Evolutionary conservation across 495 filamentous ascomycete genomes (phyloP), one percentile per base, ranked within the genome.

Genomic region (Penicillium coprophilum): DNA sequence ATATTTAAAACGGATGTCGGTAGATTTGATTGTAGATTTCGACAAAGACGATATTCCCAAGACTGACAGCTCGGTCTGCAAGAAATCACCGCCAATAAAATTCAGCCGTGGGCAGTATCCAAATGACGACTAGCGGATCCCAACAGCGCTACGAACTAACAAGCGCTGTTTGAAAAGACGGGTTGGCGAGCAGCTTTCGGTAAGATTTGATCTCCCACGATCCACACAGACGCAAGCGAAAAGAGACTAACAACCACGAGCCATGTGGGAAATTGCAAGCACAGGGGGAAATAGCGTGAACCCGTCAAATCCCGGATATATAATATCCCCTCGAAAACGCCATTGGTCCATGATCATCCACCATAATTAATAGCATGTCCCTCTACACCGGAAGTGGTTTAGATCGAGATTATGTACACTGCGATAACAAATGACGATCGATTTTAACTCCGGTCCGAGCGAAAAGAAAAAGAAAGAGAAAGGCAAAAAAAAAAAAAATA

Each of bases 351-450:
- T 7, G 9, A 38, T 38, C n/a, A 2, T 17, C 28, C n/a, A 21
- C 27, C 19, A 50, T 38, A 27, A 27, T 27, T 23, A 39, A 13
- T 9, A 50, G 12, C 1, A 7, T 6, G 24, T 27, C 41, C 6
- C 7, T 27, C 11, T 23, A 51, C 30, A 21, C 51, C 41, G 15
- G 20, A 43, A 53, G 5, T 9, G 31, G 51, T 11, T 24, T 46
- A 43, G 40, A 53, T 46, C 21, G 28, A 20, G 51, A 53, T 46
- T 30, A 36, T 45, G 39, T 31, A 44, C 28, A 36, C 40, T 4
- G 30, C 27, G 32, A 50, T 50, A 34, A 34, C 21, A 11, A 53
- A 19, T 53, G 38, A 24, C 17, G 40, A 53, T 45, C 40, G 2
- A 31, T 34, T 11, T 8, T 28, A 46, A 11, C n/a, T 4, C 23